Conservation (phyloP, 2,329 filamentous ascomycete species). For the Bipolaris gigantea region DNA sequence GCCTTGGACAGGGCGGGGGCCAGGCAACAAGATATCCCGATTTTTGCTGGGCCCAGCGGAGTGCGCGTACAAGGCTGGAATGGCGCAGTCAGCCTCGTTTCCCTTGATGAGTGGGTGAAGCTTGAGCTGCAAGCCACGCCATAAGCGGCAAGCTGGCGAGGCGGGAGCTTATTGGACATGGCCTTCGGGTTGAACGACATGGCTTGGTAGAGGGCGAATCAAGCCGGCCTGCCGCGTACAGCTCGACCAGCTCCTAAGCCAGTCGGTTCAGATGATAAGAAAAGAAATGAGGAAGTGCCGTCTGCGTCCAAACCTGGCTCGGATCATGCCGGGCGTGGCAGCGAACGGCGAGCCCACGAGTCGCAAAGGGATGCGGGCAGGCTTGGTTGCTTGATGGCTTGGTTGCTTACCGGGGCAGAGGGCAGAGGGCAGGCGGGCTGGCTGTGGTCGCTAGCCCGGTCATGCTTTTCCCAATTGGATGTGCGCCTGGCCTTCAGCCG, state of each 20-base stretch:
- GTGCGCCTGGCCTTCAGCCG: conserved; percentile 11
- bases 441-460: conserved; percentile 25
- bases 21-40: conserved; percentile 42
- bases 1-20: conserved; percentile 33
- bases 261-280: conserved; percentile 34
- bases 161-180: conserved; percentile 40
- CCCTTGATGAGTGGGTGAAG: conserved; percentile 42
- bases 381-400: conserved; percentile 12
- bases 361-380: conserved; percentile 17
- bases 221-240: conserved; percentile 25
- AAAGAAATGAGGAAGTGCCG: conserved; percentile 36
- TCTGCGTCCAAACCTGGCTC: conserved; percentile 34
- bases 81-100: conserved; percentile 45
- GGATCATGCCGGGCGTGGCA: conserved; percentile 33
- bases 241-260: conserved; percentile 28
- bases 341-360: conserved; percentile 27
- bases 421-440: too few relatives aligned
- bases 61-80: conserved; percentile 42
- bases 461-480: conserved; percentile 30
- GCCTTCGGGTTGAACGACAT: conserved; percentile 35
- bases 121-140: conserved; percentile 41
- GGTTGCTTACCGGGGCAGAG: conserved; percentile 12
- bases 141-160: conserved; percentile 42
- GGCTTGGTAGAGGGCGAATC: conserved; percentile 33
- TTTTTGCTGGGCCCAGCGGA: conserved; percentile 34